Base-by-base conservation (phyloP, 768 basidiomycete genomes). In the Naematelia aurantialba region DNA sequence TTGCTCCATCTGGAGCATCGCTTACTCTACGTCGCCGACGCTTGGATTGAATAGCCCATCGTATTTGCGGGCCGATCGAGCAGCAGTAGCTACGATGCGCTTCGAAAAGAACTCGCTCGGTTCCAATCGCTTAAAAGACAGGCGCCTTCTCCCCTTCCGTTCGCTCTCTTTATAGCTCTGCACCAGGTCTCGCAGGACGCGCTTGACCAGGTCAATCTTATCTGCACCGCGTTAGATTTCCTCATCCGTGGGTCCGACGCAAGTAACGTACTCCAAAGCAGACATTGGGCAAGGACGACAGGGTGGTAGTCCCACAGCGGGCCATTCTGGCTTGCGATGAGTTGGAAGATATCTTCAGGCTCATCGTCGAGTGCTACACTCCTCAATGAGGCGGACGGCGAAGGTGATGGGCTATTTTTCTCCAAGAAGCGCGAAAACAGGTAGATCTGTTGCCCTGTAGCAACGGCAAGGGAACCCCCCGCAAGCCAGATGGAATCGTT, bases 291-390 rank as follows among this genome's bases (percentile, higher is more conserved):
- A 17, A 98, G 74, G 82, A 94, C 87, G 70, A 93, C 90, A 2
- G 94, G 93, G 78, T 97, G 91, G 74, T 89, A 92, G 75, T 96
- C 89, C 17, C 85, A 83, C 31, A 97, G 78, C 2, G 94, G 92
- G 0, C 90, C 91, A 72, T 93, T 92, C 50, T 84, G 82, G 57
- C 85, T 78, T 4, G 88, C 89, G 31, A 92, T 89, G 68, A 88
- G 82, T 67, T 90, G 88, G 58, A 94, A 89, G 14, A 94, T 79
- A 63, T 84, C 85, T 64, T 81, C 80, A 8, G 48, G 50, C 30
- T 62, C 67, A n/a, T 22, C 19, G 21, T 14, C 53, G n/a, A 59
- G 3, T 10, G 13, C n/a, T 5, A 59, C 60, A 34, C 65, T 70
- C 31, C 47, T 59, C 22, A 48, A 50, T 5, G 66, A 70, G 8